phyloP scores from a whole-genome alignment of 2,329 filamentous ascomycete genomes.

The Aspergillus transmontanensis region DNA sequence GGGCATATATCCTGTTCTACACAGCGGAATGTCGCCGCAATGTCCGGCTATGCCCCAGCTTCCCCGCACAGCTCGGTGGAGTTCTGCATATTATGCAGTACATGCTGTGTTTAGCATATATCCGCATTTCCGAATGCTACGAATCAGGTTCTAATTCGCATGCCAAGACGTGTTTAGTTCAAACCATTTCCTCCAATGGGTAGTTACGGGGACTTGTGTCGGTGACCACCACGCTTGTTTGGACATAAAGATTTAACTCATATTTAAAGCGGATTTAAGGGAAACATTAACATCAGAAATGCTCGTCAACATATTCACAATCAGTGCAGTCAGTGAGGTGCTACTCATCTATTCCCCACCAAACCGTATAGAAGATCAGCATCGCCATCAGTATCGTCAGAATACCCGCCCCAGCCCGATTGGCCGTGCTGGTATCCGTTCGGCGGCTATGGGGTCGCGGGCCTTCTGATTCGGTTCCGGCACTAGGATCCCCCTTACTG shows the following conservation, averaged over 20 bases:
- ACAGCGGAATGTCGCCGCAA: background rate
- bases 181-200: too few species aligned
- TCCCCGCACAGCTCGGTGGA: background rate
- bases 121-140: background rate
- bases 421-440: conserved; percentile 33
- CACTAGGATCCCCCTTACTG: conserved; percentile 36
- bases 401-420: conserved; percentile 47
- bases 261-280: background rate
- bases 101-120: background rate
- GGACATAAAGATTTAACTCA: background rate
- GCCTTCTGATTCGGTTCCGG: conserved; percentile 22
- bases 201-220: background rate
- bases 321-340: background rate
- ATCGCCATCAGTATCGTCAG: conserved; percentile 43
- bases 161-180: too few species aligned
- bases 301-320: background rate
- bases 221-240: background rate
- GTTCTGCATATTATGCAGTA: background rate
- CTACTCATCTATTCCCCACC: conserved; percentile 41
- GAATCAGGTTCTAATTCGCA: too few species aligned
- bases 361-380: conserved; percentile 36
- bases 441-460: conserved; percentile 18
- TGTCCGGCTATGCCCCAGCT: background rate
- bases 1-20: background rate
- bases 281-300: background rate